These are phyloP conservation scores for Lactarius psammicola DNA, from an alignment of 768 basidiomycete species.

Conservation along the genomic window DNA sequence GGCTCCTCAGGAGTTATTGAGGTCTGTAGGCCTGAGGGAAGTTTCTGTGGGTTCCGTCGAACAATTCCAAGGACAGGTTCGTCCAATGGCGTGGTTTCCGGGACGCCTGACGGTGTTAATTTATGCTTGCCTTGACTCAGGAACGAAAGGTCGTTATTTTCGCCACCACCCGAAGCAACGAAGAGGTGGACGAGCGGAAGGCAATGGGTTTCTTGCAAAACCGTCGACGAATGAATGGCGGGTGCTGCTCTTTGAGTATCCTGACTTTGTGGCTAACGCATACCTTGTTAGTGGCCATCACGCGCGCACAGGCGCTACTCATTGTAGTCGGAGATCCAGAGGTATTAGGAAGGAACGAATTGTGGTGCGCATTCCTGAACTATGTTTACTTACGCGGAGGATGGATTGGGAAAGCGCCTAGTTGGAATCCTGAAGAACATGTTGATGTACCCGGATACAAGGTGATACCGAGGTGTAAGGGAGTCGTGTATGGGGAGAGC, in stretches of 20 bases:
- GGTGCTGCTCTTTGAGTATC: background rate
- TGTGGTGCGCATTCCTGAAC: conserved; percentile 62
- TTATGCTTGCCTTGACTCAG: conserved; percentile 23
- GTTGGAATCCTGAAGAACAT: conserved; percentile 38
- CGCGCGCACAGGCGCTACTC: conserved; percentile 61
- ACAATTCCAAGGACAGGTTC: conserved; percentile 44
- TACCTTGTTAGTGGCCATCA: conserved; percentile 52
- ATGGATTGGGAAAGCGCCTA: conserved; percentile 46
- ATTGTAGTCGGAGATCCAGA: conserved; percentile 61
- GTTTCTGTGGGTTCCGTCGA: conserved; percentile 42
- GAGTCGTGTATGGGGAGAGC: conserved; percentile 3
- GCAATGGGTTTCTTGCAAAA: conserved; percentile 40
- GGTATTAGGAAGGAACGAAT: conserved; percentile 54
- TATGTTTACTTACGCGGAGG: conserved; percentile 51
- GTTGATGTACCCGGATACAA: background rate
- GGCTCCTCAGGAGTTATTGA: conserved; percentile 47
- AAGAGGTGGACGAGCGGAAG: conserved; percentile 30
- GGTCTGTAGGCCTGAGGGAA: conserved; percentile 13
- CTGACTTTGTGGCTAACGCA: background rate
- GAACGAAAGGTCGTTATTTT: conserved; percentile 41
- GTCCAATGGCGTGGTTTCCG: conserved; percentile 1
- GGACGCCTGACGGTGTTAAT: background rate
- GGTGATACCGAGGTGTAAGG: background rate
- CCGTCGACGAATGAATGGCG: conserved; percentile 42
- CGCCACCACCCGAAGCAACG: conserved; percentile 39